Percentiles rank a stretch among this genome's conserved stretches.
Conservation (phyloP, 2,329 filamentous ascomycete species). For the Monosporascus sp. region DNA sequence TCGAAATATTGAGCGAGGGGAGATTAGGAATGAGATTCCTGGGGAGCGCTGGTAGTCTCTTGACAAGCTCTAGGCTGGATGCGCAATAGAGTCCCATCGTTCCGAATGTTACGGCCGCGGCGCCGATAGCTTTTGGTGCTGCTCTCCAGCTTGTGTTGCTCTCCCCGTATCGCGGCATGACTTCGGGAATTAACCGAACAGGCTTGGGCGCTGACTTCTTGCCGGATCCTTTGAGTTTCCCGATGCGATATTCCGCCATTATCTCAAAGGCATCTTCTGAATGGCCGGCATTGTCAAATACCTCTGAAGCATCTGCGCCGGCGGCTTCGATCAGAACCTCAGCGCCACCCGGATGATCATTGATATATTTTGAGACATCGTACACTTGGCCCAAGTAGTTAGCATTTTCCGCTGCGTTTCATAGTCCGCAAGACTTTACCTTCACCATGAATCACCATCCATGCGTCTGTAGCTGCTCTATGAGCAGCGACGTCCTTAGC, state of each 20-base stretch:
- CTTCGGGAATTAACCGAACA: conserved; percentile 16
- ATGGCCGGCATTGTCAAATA: conserved; percentile 80
- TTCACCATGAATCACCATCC: conserved; percentile 53
- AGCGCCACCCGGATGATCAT: conserved; percentile 66
- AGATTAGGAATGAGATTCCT: background rate
- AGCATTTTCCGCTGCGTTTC: background rate
- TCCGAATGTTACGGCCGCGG: conserved; percentile 12
- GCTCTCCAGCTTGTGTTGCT: conserved; percentile 1
- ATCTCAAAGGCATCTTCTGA: conserved; percentile 54
- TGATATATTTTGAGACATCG: conserved; percentile 50
- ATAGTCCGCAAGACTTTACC: conserved; percentile 26
- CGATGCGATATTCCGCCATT: conserved; percentile 33
- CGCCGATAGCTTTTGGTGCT: conserved; percentile 1
- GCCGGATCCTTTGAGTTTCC: conserved; percentile 29
- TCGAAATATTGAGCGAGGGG: background rate
- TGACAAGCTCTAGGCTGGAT: conserved; percentile 5
- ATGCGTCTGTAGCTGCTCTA: conserved; percentile 41
- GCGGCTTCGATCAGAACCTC: conserved; percentile 73
- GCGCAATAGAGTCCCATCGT: conserved; percentile 14
- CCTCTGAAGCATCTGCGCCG: conserved; percentile 72
- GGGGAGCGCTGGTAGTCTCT: conserved; percentile 1
- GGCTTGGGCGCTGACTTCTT: conserved; percentile 16
- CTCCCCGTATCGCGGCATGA: background rate
- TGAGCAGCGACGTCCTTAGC: conserved; percentile 44
- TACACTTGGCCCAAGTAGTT: conserved; percentile 40